Base-by-base conservation (phyloP, 768 basidiomycete species). In the Tulasnella sp. region DNA sequence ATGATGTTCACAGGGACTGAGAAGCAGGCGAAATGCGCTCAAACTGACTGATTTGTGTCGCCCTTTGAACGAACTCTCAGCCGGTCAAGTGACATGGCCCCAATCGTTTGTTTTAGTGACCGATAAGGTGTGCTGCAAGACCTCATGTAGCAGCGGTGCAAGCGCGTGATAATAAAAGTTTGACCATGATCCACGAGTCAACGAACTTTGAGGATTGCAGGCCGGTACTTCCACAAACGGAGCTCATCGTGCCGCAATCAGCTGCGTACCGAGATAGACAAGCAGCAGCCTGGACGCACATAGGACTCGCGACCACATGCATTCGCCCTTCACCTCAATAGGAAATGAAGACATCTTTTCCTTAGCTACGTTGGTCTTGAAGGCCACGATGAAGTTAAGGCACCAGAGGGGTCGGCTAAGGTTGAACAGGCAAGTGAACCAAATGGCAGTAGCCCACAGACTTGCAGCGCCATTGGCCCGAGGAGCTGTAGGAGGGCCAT, bases 331-430 rank as follows among this genome's bases (percentile, higher is more conserved):
- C 29, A 78, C 77, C 39, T 74, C 29, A 7, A 9, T 29, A 10
- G 13, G 23, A 57, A 77, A 78, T 10, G 77, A 29, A 6, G 39
- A 32, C 23, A 78, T 78, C 72, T 78, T 10, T 6, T 78, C 71
- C 11, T 76, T 7, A 44, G 74, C 75, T 57, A 70, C 77, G 37
- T 20, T 23, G 13, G 77, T 10, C 39, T 51, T 78, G 70, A 78
- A 78, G 74, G 75, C 77, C n/a, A 78, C 77, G 73, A 78, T 75
- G 70, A 37, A 77, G 35, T 42, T 73, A 75, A 26, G 4, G n/a
- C 5, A 77, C 16, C 7, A 18, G 51, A 55, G 5, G 16, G n/a
- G n/a, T 20, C 16, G 5, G 15, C 9, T 57, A 57, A 9, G 20
- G 35, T 57, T 26, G 9, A 9, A 29, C n/a, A 61, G n/a, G 7